Evolutionary conservation across 495 filamentous ascomycete species (phyloP), one percentile per base, ranked within the genome.

Genomic region (Pseudevernia furfuracea): DNA sequence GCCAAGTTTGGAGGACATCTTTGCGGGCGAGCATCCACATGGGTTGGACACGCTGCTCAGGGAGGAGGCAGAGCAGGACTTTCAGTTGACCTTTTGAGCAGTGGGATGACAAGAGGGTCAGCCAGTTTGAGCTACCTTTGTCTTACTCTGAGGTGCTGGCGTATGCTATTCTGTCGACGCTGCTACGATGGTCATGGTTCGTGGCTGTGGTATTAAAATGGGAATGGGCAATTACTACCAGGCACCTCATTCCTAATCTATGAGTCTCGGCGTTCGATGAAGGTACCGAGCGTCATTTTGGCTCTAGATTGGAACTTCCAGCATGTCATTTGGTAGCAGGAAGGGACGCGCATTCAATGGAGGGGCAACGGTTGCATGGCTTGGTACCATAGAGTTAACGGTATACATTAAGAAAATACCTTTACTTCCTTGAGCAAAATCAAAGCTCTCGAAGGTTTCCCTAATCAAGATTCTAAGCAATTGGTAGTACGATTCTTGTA

Each of bases 21-120:
- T 46, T 36, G 71, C 72, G 28, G 69, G 68, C 21, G 61, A 55
- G 57, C 37, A 63, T 53, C 52, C 61, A 6, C 28, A 23, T 30
- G 75, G 74, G 1, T 39, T 66, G 58, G 58, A 64, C 23, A 53
- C 61, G 53, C 58, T 58, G 10, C 57, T 71, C 7, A 68, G 66
- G 37, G 60, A 67, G 34, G 70, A 71, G 36, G 70, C 68, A 30
- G 62, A 68, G 60, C 63, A 68, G 49, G 70, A 69, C 12, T 69
- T 69, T 59, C 58, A 68, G 25, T 59, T 68, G 48, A 62, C 32
- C 15, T 60, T 68, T 23, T 60, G 55, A 64, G 19, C 14, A 6
- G 46, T 4, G 25, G 34, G 23, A 28, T 15, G 14, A 28, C 15
- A 19, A 32, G 1, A 32, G 15, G 14, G 28, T 11, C 28, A 32